Evolutionary conservation across 208 protist genomes (phyloP), one percentile per base, ranked within the genome.

Genomic region (Naegleria lovaniensis): DNA sequence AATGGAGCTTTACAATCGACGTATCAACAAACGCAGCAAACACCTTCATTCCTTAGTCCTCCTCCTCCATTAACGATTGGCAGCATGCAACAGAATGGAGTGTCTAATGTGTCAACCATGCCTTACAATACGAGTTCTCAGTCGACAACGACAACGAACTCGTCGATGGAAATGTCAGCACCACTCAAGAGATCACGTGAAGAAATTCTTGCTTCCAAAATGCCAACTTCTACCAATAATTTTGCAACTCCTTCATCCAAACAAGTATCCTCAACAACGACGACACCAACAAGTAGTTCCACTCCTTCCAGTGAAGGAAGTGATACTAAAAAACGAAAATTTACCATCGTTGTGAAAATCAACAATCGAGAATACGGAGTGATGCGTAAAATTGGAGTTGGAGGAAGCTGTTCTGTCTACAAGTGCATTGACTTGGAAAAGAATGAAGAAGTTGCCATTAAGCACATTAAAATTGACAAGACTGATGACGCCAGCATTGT

Each of bases 351-450:
- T 36, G 67, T 79, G 9, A 25, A 25, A 36, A 79, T 79, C n/a
- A 79, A 79, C 1, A 29, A 79, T 9, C 13, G 67, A 36, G 67
- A 79, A 79, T 79, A 79, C 25, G 25, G 9, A 79, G 67, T 79
- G 1, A 13, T 95, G 29, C 83, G 94, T 22, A 91, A 86, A 39
- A 94, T 96, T n/a, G 94, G 94, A 16, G 90, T 88, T 75, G 94
- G 94, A 91, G 94, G 94, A 19, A 94, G 93, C 58, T 92, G 91
- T 5, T 38, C 91, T 38, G 94, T 96, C 39, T 96, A 94, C 76
- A 51, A 90, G 36, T 52, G 90, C 40, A 16, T 92, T 83, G 88
- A 92, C 58, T 7, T 75, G 3, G n/a, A 85, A 0, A 86, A 4
- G 29, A 83, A 48, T 16, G 41, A 51, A 36, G 67, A 79, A 9